A percentile compares a stretch with the other conserved stretches of the same genome.
Conservation (phyloP, 2,329 filamentous ascomycete genomes). For the Apiospora sp. region DNA sequence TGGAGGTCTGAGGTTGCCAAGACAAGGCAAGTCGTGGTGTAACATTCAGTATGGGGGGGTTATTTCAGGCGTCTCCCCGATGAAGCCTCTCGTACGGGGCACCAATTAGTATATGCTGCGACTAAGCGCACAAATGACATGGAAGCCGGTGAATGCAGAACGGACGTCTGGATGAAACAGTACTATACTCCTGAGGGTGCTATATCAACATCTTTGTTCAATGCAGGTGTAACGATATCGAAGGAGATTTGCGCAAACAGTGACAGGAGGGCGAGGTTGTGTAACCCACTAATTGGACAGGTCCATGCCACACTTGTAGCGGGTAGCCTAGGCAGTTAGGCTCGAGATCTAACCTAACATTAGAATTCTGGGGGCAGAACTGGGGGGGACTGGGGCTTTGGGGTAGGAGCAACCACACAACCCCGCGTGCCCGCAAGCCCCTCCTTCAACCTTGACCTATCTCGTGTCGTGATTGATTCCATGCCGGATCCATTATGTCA, state of each 20-base stretch:
- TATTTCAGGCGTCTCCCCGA: background rate
- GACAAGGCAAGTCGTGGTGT: conserved; percentile 3
- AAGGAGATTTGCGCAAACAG: background rate
- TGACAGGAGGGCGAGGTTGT: background rate
- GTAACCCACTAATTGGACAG: conserved; percentile 3
- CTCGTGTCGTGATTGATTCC: background rate
- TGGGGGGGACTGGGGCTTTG: background rate
- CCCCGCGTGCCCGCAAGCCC: background rate
- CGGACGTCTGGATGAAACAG: background rate
- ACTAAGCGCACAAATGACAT: conserved; percentile 9
- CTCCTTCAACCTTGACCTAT: background rate
- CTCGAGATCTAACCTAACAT: background rate
- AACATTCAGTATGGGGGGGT: background rate
- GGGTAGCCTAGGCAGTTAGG: background rate
- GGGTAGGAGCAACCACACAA: background rate
- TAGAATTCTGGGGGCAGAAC: background rate
- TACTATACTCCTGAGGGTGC: background rate
- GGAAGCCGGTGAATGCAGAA: conserved; percentile 7
- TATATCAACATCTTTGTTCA: background rate
- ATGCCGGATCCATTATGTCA: background rate
- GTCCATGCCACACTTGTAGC: background rate
- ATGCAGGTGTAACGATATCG: background rate
- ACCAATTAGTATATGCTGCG: background rate
- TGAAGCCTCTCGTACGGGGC: background rate
- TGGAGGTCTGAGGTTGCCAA: background rate